Conservation (phyloP, 768 basidiomycete genomes). For the Panellus pusillus region DNA sequence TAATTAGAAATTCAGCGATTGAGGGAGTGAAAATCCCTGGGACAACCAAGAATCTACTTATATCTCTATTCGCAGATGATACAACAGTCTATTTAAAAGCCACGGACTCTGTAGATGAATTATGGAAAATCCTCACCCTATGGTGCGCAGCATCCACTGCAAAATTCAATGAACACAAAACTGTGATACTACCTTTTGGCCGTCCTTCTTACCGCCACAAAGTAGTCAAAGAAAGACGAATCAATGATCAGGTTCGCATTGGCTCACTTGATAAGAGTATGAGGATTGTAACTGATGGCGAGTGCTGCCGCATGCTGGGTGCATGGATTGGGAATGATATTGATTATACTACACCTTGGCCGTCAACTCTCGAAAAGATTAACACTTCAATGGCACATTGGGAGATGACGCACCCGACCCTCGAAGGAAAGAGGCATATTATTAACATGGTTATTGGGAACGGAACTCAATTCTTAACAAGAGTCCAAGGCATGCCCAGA, state of each 20-base stretch:
- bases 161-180: slow-evolving; percentile 42
- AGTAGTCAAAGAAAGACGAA: no score
- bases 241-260: no score
- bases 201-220: no score
- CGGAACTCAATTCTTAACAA: slow-evolving; percentile 25
- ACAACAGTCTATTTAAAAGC: no score
- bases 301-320: neutral
- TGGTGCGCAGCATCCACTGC: slow-evolving; percentile 44
- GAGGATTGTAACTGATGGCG: no score
- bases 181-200: neutral
- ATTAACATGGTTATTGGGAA: slow-evolving; percentile 19
- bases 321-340: neutral
- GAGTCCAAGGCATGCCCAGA: slow-evolving; percentile 28
- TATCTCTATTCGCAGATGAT: slow-evolving; percentile 42
- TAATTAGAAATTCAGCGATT: slow-evolving; percentile 30
- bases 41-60: slow-evolving; percentile 22
- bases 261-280: no score
- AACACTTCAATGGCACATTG: no score
- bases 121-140: slow-evolving; percentile 22
- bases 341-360: neutral
- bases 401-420: neutral
- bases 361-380: neutral
- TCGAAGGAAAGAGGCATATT: slow-evolving; percentile 15
- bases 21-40: slow-evolving; percentile 26
- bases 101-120: no score